Base-by-base conservation (phyloP, 768 basidiomycete species). In the Gloeophyllum trabeum region DNA sequence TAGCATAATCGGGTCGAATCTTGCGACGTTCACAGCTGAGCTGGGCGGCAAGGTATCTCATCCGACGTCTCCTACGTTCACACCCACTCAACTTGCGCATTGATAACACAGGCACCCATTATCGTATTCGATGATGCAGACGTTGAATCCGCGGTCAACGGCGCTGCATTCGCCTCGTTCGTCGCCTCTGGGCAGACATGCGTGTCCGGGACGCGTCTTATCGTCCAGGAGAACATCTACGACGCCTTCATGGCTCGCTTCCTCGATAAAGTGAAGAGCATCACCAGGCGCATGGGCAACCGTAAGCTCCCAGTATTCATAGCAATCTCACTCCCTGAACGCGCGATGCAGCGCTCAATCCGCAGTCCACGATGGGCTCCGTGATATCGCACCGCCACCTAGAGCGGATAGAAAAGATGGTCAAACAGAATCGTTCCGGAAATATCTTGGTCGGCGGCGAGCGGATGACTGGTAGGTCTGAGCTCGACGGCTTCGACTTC, bases 101-200 rank as follows among this genome's bases (percentile, higher is more conserved):
- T 26, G 37, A 40, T 7, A 4, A 35, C 20, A 4, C 46, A 88
- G 85, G 81, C 89, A 10, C 88, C 89, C 0, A 75, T 91, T 35
- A 54, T 91, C 7, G 66, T 91, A 6, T 91, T 90, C 52, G 65
- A 79, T 39, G 86, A 92, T 53, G 80, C 85, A 5, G 81, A 90
- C 51, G 51, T 87, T 39, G 48, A 62, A 18, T 70, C 74, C n/a
- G 81, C 88, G 0, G 81, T 85, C 18, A 90, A 91, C 47, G 89
- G 89, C 14, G 75, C 75, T 4, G 81, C 85, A 0, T 91, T 92
- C 53, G 81, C 86, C 6, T 75, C 81, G 1, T 92, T 91, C 51
- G 65, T 92, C 39, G 89, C 89, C 1, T 87, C 85, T 19, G 89
- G 89, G 3, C 89, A 92, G 62, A 90, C 88, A 6, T 90, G 88